A percentile compares a stretch with the other conserved stretches of the same genome.
phyloP scores from a whole-genome alignment of 73 alveolate species.

The Paramecium biaurelia region DNA sequence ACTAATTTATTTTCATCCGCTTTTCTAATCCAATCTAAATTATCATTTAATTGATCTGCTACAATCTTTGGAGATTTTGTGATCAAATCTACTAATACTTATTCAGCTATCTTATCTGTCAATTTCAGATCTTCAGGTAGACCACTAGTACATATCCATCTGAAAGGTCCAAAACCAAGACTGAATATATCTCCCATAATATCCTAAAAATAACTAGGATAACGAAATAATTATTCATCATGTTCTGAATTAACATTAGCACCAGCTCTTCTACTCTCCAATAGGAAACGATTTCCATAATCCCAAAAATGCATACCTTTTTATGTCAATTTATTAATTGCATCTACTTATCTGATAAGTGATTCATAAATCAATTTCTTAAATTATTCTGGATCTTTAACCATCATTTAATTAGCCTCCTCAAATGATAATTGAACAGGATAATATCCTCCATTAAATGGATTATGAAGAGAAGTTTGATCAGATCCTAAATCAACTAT shows the following conservation, averaged over 20 bases:
- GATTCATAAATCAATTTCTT: slow-evolving; percentile 60
- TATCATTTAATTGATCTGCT: slow-evolving; percentile 54
- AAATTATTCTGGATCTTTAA: slow-evolving; percentile 56
- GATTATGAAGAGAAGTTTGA: slow-evolving; percentile 70
- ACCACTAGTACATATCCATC: slow-evolving; percentile 75
- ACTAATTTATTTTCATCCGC: slow-evolving; percentile 70
- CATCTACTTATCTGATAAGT: slow-evolving; percentile 63
- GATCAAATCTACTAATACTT: slow-evolving; percentile 53
- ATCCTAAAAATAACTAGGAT: slow-evolving; percentile 68
- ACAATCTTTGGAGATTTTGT: slow-evolving; percentile 42
- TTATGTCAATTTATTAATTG: slow-evolving; percentile 64
- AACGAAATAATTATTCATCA: slow-evolving; percentile 46
- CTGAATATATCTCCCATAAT: slow-evolving; percentile 69
- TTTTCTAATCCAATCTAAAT: slow-evolving; percentile 66
- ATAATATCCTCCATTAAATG: slow-evolving; percentile 72
- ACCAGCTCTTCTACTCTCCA: slow-evolving; percentile 70
- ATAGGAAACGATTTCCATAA: slow-evolving; percentile 72
- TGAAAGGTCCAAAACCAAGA: slow-evolving; percentile 74
- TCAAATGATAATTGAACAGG: slow-evolving; percentile 64
- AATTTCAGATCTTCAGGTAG: slow-evolving; percentile 43
- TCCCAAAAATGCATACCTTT: slow-evolving; percentile 75
- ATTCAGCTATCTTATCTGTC: slow-evolving; percentile 69
- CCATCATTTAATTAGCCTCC: slow-evolving; percentile 62
- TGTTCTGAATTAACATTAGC: slow-evolving; percentile 55
- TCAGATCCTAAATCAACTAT: slow-evolving; percentile 71